These are phyloP conservation scores for Oryza coarctata DNA, from an alignment of 176 grass and related monocot genomes.

Conservation along the genomic window DNA sequence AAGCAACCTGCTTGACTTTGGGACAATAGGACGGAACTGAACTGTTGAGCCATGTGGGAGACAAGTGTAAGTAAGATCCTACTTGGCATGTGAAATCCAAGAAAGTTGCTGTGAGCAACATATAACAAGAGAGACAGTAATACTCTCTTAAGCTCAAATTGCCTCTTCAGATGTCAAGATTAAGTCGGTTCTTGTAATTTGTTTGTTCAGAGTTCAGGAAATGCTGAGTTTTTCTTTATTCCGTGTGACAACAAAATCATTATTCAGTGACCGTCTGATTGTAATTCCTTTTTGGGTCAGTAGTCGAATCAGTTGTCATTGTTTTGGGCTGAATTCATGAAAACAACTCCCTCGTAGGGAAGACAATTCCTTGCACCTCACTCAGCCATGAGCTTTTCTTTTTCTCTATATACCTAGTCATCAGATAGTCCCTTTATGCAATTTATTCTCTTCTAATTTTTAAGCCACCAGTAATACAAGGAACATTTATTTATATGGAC, in stretches of 20 bases:
- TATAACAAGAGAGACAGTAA: too few species aligned
- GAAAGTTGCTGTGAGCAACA: neutral
- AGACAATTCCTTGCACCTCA: slow-evolving; percentile 27
- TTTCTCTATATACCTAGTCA: neutral
- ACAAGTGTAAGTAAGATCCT: slow-evolving; percentile 3
- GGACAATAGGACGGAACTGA: neutral
- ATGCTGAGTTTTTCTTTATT: neutral
- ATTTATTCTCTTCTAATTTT: neutral
- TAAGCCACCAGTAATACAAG: slow-evolving; percentile 31
- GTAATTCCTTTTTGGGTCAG: neutral
- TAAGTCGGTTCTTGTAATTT: neutral
- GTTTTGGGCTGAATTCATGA: neutral
- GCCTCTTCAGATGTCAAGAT: neutral
- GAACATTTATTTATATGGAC: neutral
- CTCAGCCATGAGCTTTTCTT: neutral
- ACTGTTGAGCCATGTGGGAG: slow-evolving; percentile 39
- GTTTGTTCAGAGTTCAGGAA: neutral
- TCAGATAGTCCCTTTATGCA: neutral
- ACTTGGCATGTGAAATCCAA: slow-evolving; percentile 23
- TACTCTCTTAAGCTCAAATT: neutral
- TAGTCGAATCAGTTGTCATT: neutral
- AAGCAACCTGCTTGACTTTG: slow-evolving; percentile 15
- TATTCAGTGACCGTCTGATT: neutral
- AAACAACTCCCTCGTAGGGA: neutral
- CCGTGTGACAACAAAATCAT: neutral